Evolutionary conservation across 805 yeast species (phyloP), one percentile per base, ranked within the genome.

Genomic region (Wickerhamomyces xylosicus): DNA sequence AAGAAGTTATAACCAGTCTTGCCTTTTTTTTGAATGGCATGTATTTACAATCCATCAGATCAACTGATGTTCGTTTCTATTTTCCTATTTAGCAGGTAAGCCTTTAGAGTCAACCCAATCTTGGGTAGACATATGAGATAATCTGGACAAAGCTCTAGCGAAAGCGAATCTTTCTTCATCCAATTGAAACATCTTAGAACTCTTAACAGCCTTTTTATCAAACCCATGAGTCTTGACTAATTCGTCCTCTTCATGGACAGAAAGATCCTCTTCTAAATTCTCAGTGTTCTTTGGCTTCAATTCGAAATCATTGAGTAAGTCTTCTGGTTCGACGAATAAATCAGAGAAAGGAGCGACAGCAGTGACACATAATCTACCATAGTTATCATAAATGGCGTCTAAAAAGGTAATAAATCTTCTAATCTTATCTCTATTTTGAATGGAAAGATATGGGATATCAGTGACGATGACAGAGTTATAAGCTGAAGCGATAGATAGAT

Each of bases 141-240:
- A 67, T 56, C 98, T 76, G 50, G 92, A 80, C 42, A 90, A 66
- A 0, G 97, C 97, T 55, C 98, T 73, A 0, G 96, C 95, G 67
- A 90, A 90, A 17, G 98, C 98, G 64, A 90, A 92, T 58, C 81
- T 74, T 62, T 90, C 98, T 59, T 90, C 98, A 59, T 87, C 97
- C 32, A 92, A 72, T 5, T 84, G 85, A 63, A 92, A 90, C 73
- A 84, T 73, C 29, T 48, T 76, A 1, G 87, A 83, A 53, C 77
- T 75, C 48, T 75, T 71, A 10, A 85, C 89, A 42, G 82, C 66
- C 45, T 76, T 76, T 43, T 77, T 72, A 47, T 80, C 83, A 46
- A 85, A 80, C 0, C 92, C 94, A 58, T 84, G 86, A 43, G 78
- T 71, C n/a, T 68, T 70, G 18, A 82, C 84, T 57, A 84, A 60